A percentile compares a stretch with the other conserved stretches of the same genome.
These are phyloP conservation scores for Penicillium antarcticum DNA, from an alignment of 495 filamentous ascomycete species.

Conservation along the genomic window DNA sequence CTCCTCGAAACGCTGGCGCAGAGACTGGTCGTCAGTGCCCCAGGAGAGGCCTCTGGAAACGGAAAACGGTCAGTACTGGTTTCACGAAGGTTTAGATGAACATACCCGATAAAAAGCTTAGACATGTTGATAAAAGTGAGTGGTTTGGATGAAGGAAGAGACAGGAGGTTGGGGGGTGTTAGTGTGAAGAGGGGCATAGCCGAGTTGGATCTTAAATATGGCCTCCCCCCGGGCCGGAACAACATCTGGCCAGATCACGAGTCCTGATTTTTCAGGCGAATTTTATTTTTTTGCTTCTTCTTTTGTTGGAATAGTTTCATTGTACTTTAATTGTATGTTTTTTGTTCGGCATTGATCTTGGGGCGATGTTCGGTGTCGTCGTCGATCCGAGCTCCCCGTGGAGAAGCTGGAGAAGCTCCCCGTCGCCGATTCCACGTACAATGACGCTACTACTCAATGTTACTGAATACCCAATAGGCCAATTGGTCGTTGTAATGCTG, in stretches of 20 bases:
- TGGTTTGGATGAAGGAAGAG: background rate
- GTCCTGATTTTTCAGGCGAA: conserved; percentile 7
- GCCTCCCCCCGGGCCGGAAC: conserved; percentile 2
- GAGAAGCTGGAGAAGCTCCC: no score
- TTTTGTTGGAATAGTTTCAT: background rate
- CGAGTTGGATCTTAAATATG: conserved; percentile 9
- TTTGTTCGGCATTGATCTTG: background rate
- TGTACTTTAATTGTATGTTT: background rate
- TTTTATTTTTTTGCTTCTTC: background rate
- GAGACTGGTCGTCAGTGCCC: conserved; percentile 2
- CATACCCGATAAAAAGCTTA: conserved; percentile 12
- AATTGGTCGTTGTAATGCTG: no score
- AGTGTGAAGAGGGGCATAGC: conserved; percentile 8
- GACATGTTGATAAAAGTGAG: conserved; percentile 7
- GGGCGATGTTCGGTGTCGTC: no score
- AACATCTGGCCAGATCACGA: conserved; percentile 2
- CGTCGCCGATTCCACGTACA: no score
- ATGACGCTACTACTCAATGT: no score
- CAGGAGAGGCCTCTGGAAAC: conserved; percentile 5
- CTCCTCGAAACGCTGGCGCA: conserved; percentile 8
- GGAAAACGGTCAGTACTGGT: background rate
- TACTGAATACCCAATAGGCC: no score
- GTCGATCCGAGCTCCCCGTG: no score
- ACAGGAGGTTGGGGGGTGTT: background rate
- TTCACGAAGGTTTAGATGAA: background rate